Conservation (phyloP, 148 eudicot genomes). For the Oxyria digyna region DNA sequence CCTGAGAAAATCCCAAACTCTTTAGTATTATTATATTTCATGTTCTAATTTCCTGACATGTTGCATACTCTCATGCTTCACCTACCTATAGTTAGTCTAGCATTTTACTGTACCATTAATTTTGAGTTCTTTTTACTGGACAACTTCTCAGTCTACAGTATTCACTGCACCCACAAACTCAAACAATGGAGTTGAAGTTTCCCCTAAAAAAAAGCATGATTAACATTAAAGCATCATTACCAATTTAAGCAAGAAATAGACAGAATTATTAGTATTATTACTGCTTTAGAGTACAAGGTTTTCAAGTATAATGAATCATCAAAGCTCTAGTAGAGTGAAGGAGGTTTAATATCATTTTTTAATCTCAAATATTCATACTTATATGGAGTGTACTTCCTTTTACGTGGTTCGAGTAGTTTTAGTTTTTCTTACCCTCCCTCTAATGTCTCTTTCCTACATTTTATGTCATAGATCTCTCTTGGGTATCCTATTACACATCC, state of each 20-base stretch:
- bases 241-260: too few relatives aligned
- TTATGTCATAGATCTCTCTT: too few relatives aligned
- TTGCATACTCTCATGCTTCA: not conserved
- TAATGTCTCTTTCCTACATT: too few relatives aligned
- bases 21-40: not conserved
- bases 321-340: too few relatives aligned
- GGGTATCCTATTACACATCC: too few relatives aligned
- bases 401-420: too few relatives aligned
- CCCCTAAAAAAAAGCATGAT: not conserved
- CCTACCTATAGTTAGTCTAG: not conserved
- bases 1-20: not conserved
- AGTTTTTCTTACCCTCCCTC: too few relatives aligned
- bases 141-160: not conserved
- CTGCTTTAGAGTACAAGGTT: too few relatives aligned
- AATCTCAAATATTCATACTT: not conserved
- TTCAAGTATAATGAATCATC: too few relatives aligned
- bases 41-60: not conserved
- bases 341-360: too few relatives aligned
- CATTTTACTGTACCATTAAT: not conserved
- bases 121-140: too few relatives aligned
- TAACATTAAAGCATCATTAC: not conserved
- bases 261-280: not conserved
- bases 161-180: not conserved
- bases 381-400: too few relatives aligned
- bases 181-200: not conserved